A percentile compares a stretch with the other conserved stretches of the same genome.
These are phyloP conservation scores for Lachancea dasiensis DNA, from an alignment of 805 yeast species.

Conservation along the genomic window DNA sequence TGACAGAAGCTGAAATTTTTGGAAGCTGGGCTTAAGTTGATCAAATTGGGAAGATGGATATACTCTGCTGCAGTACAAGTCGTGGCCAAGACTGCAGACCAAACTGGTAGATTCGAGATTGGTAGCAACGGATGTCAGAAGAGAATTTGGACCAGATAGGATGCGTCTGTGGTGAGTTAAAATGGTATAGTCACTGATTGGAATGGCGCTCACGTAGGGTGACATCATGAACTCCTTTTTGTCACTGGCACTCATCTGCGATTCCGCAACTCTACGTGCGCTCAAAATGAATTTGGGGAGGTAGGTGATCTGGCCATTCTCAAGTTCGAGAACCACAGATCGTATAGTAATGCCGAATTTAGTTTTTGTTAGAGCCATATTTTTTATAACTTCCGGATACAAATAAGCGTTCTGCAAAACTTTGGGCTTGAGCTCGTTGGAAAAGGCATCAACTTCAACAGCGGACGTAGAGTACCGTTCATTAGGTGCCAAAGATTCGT, in stretches of 20 bases:
- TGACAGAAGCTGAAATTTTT: constrained; percentile 51
- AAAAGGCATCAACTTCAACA: constrained; percentile 33
- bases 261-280: constrained; percentile 60
- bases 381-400: constrained; percentile 52
- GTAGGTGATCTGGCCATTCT: constrained; percentile 54
- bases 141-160: constrained; percentile 25
- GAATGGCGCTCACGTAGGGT: constrained; percentile 62
- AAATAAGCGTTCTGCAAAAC: constrained; percentile 52
- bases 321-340: constrained; percentile 53
- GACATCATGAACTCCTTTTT: constrained; percentile 50
- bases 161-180: constrained; percentile 49
- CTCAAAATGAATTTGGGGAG: constrained; percentile 67
- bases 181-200: constrained; percentile 41
- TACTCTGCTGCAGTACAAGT: constrained; percentile 68
- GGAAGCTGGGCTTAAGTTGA: constrained; percentile 59
- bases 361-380: constrained; percentile 51
- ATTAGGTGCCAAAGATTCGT: constrained; percentile 57
- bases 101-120: constrained; percentile 76
- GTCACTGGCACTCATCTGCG: constrained; percentile 46
- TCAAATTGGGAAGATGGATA: constrained; percentile 86
- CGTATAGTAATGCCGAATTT: constrained; percentile 63
- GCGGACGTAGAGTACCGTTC: constrained; percentile 30
- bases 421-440: constrained; percentile 38
- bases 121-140: constrained; percentile 49
- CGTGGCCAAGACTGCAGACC: constrained; percentile 60